Base-by-base conservation (phyloP, 768 basidiomycete genomes). In the Rubroboletus pulcherrimus region DNA sequence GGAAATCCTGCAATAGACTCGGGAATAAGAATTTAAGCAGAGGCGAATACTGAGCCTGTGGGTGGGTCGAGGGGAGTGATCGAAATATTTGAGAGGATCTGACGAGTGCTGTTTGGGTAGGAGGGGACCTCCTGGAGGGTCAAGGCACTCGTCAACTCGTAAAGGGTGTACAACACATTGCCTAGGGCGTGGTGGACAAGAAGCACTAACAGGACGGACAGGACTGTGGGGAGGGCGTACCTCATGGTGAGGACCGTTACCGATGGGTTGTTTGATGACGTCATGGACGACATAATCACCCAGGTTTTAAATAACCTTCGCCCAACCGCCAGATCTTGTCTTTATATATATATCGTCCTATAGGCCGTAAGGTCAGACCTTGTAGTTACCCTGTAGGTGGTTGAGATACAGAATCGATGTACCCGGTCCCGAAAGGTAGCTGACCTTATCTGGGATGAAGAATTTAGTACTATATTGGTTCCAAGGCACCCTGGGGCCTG, bases 271-370 rank as follows among this genome's bases (percentile, higher is more conserved):
- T 41, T 77, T 73, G 45, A 89, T 87, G 37, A 76, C 74, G 1
- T 87, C 86, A 47, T 82, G 81, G 43, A 89, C 79, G 38, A 63
- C 69, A 70, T 76, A 88, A 3, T 73, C 64, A 0, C 80, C 79
- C 0, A 79, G 67, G 7, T 68, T 58, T 21, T 21, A 21, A 21
- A 21, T 77, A 67, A 2, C 56, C 55, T 43, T 77, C 71, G 40
- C 73, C 76, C 3, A 89, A 73, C 38, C 87, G 75, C 85, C 87
- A 90, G 53, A 89, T 81, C 55, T 76, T 85, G 69, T 89, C 87
- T 26, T 26, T 26, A 4, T 26, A 26, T 26, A 26, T 26, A 26
- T 26, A 21, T 21, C 21, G 21, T 21, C 21, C 21, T 21, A 21
- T 21, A 21, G 21, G 21, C 21, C 21, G 21, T 21, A 21, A 21